Percentiles rank a stretch among this genome's conserved stretches.
phyloP scores from a whole-genome alignment of 2,329 filamentous ascomycete species.

The Xylaria sp. region DNA sequence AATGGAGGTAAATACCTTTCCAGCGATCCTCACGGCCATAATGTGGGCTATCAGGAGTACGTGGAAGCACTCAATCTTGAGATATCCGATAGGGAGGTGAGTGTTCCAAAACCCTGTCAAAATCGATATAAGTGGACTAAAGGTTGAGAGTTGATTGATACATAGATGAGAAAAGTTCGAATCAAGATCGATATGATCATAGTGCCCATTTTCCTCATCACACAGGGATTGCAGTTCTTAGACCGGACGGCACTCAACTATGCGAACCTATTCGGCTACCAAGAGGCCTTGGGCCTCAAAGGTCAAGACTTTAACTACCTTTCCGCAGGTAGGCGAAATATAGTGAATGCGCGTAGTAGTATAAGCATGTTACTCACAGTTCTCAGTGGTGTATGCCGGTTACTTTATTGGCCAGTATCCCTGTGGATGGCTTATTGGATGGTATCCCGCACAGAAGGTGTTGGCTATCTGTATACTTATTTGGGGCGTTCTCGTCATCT shows the following conservation, averaged over 20 bases:
- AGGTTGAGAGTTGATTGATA: background rate
- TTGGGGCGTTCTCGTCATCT: constrained; percentile 52
- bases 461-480: constrained; percentile 48
- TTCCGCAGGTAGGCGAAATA: background rate
- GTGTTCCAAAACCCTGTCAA: background rate
- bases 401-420: constrained; percentile 57
- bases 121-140: background rate
- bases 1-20: background rate
- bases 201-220: constrained; percentile 49
- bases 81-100: constrained; percentile 39
- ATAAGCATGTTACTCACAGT: background rate
- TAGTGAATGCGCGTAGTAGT: background rate
- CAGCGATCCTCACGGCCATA: background rate
- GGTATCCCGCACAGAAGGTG: constrained; percentile 52
- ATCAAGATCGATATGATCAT: constrained; percentile 50
- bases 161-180: constrained; percentile 38
- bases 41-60: constrained; percentile 40
- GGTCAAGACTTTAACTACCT: constrained; percentile 50
- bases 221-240: constrained; percentile 50
- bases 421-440: constrained; percentile 54
- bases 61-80: constrained; percentile 37
- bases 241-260: constrained; percentile 51
- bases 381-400: constrained; percentile 53
- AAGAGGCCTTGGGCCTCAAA: constrained; percentile 49
- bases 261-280: constrained; percentile 52